Evolutionary conservation across 1,284 basidiomycete species (phyloP).

Genomic region (Bjerkandera adusta): DNA sequence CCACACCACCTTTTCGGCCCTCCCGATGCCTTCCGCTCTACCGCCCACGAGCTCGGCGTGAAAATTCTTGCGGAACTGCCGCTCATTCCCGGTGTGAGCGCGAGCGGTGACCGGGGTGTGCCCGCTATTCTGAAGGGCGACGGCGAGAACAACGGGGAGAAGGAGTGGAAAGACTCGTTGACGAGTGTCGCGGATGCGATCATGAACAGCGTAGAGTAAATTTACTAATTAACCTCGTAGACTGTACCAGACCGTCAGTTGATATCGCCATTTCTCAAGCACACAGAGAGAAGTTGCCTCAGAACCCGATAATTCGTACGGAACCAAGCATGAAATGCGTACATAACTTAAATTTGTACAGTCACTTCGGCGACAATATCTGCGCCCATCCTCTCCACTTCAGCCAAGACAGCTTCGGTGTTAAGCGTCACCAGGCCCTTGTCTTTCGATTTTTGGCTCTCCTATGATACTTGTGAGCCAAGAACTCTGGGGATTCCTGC

Average conservation of each 20-base stretch:
- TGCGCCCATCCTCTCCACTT: constrained; percentile 78
- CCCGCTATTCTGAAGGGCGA: constrained; percentile 49
- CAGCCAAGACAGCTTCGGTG: constrained; percentile 64
- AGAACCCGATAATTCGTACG: no score
- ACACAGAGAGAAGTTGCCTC: no score
- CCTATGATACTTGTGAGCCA: constrained; percentile 17
- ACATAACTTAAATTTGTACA: constrained; percentile 11
- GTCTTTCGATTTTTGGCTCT: constrained; percentile 42
- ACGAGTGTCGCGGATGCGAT: constrained; percentile 39
- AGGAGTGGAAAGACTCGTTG: constrained; percentile 50
- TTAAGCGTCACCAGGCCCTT: constrained; percentile 75
- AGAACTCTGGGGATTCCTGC: no score
- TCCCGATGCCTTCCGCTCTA: constrained; percentile 60
- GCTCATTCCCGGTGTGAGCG: constrained; percentile 76
- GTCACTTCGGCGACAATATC: constrained; percentile 55
- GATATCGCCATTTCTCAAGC: no score
- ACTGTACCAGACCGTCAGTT: no score
- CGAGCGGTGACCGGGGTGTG: constrained; percentile 72
- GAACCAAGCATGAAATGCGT: no score
- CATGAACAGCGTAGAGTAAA: constrained; percentile 35
- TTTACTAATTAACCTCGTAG: no score
- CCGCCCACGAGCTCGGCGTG: constrained; percentile 61
- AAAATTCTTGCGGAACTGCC: constrained; percentile 85
- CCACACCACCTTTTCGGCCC: constrained; percentile 82
- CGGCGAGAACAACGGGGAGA: constrained; percentile 31